Evolutionary conservation across 768 basidiomycete genomes (phyloP).

Genomic region (Fomitopsis serialis): DNA sequence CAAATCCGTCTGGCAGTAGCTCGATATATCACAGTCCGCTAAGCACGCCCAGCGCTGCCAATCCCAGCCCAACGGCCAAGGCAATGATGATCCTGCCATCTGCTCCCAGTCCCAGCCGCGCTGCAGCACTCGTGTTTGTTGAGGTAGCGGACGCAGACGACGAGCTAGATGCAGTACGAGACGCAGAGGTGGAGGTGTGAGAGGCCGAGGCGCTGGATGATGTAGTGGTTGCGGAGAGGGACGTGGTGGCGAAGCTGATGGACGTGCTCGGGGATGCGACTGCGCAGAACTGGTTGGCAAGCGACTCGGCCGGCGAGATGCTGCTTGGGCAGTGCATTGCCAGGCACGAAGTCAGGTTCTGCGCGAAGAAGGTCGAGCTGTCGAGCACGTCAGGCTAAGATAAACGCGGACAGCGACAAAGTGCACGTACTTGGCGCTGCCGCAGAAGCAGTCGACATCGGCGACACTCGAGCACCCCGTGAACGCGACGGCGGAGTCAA

Average conservation of each 20-base stretch:
- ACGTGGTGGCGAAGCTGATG: constrained; percentile 30
- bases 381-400: not conserved
- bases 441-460: constrained; percentile 47
- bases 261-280: constrained; percentile 30
- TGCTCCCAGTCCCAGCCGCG: not conserved
- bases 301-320: constrained; percentile 33
- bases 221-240: constrained; percentile 5
- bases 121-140: not conserved
- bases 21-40: not conserved
- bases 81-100: not conserved
- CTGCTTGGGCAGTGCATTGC: constrained; percentile 30
- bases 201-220: constrained; percentile 12
- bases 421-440: constrained; percentile 25
- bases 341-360: constrained; percentile 33
- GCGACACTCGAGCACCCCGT: constrained; percentile 40
- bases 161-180: constrained; percentile 2
- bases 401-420: not conserved
- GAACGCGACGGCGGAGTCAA: constrained; percentile 31
- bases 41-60: not conserved
- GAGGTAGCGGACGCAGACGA: not conserved
- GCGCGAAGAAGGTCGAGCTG: constrained; percentile 29
- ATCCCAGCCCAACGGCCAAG: not conserved
- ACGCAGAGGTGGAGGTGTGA: not conserved
- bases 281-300: constrained; percentile 46
- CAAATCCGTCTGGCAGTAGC: not conserved